These are phyloP conservation scores for Penicillium atrosanguineum DNA, from an alignment of 495 filamentous ascomycete species.

Conservation along the genomic window DNA sequence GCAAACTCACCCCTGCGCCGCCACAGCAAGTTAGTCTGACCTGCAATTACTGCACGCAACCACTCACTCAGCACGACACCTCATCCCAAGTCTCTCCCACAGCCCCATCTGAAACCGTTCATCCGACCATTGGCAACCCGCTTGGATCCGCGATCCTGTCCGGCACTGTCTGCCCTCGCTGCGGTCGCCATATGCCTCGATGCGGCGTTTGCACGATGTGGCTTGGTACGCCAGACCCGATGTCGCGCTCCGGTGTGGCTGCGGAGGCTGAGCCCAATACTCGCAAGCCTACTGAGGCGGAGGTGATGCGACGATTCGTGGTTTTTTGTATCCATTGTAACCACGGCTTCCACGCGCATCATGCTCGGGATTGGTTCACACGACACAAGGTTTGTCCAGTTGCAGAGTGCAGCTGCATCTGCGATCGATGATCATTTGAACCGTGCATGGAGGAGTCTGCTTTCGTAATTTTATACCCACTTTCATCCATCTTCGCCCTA, in stretches of 20 bases:
- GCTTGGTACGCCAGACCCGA: slow-evolving; percentile 76
- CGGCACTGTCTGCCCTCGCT: slow-evolving; percentile 72
- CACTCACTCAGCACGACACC: slow-evolving; percentile 44
- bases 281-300: slow-evolving; percentile 29
- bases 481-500: background rate
- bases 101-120: slow-evolving; percentile 32
- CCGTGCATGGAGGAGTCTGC: background rate
- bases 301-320: slow-evolving; percentile 53
- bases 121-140: slow-evolving; percentile 38
- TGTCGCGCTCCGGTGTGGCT: slow-evolving; percentile 52
- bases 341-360: slow-evolving; percentile 86
- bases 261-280: slow-evolving; percentile 44
- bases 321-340: slow-evolving; percentile 86
- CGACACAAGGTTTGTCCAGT: slow-evolving; percentile 81
- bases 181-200: slow-evolving; percentile 82
- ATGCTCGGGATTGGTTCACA: slow-evolving; percentile 85
- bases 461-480: slow-evolving; percentile 17
- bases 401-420: slow-evolving; percentile 83
- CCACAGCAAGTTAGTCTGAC: slow-evolving; percentile 76
- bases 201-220: slow-evolving; percentile 86
- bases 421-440: slow-evolving; percentile 44
- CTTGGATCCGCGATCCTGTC: slow-evolving; percentile 38
- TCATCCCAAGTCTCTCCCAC: slow-evolving; percentile 37
- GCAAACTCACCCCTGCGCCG: slow-evolving; percentile 61
- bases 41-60: slow-evolving; percentile 76